Evolutionary conservation across 78 protist species (phyloP).

Genomic region (Dictyostelium brefeldianum): DNA sequence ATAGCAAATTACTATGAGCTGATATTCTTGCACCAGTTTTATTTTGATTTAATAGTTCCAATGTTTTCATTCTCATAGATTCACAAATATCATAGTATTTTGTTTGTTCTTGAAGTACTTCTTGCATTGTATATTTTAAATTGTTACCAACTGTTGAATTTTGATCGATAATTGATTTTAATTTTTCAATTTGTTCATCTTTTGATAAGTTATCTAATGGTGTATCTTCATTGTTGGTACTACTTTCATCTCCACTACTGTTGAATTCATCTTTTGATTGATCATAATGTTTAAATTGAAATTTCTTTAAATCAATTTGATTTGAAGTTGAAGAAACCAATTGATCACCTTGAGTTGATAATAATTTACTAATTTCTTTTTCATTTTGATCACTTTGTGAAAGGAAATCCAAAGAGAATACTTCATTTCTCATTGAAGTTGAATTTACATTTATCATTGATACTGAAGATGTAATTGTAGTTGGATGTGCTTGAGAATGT

Average conservation of each 20-base stretch:
- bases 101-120: slow-evolving; percentile 33
- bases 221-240: not conserved
- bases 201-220: not conserved
- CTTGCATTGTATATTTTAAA: slow-evolving; percentile 39
- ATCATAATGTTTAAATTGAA: slow-evolving; percentile 12
- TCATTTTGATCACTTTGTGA: slow-evolving; percentile 62
- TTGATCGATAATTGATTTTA: slow-evolving; percentile 46
- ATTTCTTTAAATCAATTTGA: not conserved
- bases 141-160: slow-evolving; percentile 7
- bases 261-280: not conserved
- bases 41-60: slow-evolving; percentile 57
- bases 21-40: slow-evolving; percentile 74
- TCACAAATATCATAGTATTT: slow-evolving; percentile 14
- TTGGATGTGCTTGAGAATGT: not conserved
- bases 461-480: not conserved
- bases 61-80: slow-evolving; percentile 24
- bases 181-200: slow-evolving; percentile 29
- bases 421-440: slow-evolving; percentile 14
- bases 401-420: slow-evolving; percentile 37
- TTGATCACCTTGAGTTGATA: not conserved
- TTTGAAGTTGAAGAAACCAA: not conserved
- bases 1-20: slow-evolving; percentile 53
- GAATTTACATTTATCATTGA: not conserved
- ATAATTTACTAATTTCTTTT: slow-evolving; percentile 21
- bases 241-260: not conserved